Conservation (phyloP, 2,329 filamentous ascomycete genomes). For the Ambrosiella xylebori region DNA sequence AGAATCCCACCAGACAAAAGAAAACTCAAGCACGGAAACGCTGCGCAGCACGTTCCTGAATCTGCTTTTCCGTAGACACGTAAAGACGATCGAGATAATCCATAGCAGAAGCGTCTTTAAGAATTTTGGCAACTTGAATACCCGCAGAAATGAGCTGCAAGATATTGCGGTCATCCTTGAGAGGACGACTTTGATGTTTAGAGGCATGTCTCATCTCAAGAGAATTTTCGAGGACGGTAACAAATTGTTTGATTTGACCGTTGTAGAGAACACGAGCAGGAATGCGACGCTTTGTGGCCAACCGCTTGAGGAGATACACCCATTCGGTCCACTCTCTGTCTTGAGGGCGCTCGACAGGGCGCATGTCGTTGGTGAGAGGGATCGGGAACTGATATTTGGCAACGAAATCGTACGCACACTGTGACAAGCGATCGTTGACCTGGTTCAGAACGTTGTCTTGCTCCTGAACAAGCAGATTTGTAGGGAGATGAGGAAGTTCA, state of each 20-base stretch:
- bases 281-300: conserved; percentile 73
- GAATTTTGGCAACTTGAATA: conserved; percentile 71
- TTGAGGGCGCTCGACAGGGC: conserved; percentile 53
- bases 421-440: conserved; percentile 71
- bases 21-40: conserved; percentile 23
- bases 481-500: conserved; percentile 66
- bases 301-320: conserved; percentile 71
- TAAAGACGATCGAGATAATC: conserved; percentile 67
- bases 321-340: conserved; percentile 85
- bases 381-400: conserved; percentile 85
- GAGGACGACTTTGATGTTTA: conserved; percentile 63
- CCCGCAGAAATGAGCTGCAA: conserved; percentile 75
- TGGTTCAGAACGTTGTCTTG: conserved; percentile 65
- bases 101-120: conserved; percentile 73
- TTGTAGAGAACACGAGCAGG: conserved; percentile 72
- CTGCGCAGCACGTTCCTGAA: conserved; percentile 44
- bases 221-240: conserved; percentile 75
- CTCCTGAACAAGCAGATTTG: conserved; percentile 66
- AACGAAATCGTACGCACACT: conserved; percentile 79
- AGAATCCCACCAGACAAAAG: background rate
- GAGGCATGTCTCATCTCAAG: conserved; percentile 75
- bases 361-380: conserved; percentile 65
- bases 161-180: conserved; percentile 80
- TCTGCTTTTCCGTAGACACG: conserved; percentile 62
- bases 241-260: conserved; percentile 80